phyloP scores from a whole-genome alignment of 768 basidiomycete species.

The Suillus variegatus region DNA sequence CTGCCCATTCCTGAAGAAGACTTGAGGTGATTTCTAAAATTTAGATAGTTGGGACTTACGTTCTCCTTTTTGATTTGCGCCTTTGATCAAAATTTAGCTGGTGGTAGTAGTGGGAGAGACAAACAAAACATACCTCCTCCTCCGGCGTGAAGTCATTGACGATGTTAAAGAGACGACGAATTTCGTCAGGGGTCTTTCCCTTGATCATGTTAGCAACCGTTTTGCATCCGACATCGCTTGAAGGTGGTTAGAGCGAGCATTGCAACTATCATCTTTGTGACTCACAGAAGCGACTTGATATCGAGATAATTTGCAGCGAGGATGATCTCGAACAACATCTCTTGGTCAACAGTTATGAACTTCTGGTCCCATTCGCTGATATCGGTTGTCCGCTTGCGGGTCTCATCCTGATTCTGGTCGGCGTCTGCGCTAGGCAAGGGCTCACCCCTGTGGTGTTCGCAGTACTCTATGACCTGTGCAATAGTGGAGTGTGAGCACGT shows the following conservation, averaged over 20 bases:
- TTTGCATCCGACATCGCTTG: constrained; percentile 95
- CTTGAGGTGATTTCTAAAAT: constrained; percentile 18
- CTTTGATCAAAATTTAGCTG: constrained; percentile 75
- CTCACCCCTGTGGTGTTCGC: constrained; percentile 97
- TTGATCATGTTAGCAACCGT: constrained; percentile 99
- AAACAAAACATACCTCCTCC: constrained; percentile 73
- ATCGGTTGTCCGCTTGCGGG: constrained; percentile 96
- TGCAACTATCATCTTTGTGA: constrained; percentile 15
- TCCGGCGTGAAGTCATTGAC: constrained; percentile 99
- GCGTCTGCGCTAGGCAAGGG: constrained; percentile 87
- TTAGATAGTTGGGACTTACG: constrained; percentile 48
- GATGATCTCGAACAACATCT: constrained; percentile 99
- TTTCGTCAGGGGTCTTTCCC: constrained; percentile 99
- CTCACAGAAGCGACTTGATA: constrained; percentile 96
- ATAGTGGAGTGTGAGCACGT: neutral
- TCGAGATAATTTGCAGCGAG: constrained; percentile 99
- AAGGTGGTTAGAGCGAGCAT: constrained; percentile 4
- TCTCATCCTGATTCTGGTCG: constrained; percentile 86
- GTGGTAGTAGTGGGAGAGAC: constrained; percentile 15
- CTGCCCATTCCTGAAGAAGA: constrained; percentile 80
- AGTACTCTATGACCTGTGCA: constrained; percentile 92
- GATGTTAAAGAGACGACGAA: constrained; percentile 97
- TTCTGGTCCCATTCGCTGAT: constrained; percentile 99
- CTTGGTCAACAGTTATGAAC: constrained; percentile 98
- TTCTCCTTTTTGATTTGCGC: constrained; percentile 99